Percentiles rank a stretch among this genome's conserved stretches.
Conservation (phyloP, 768 basidiomycete genomes). For the Neoboletus magnificus region DNA sequence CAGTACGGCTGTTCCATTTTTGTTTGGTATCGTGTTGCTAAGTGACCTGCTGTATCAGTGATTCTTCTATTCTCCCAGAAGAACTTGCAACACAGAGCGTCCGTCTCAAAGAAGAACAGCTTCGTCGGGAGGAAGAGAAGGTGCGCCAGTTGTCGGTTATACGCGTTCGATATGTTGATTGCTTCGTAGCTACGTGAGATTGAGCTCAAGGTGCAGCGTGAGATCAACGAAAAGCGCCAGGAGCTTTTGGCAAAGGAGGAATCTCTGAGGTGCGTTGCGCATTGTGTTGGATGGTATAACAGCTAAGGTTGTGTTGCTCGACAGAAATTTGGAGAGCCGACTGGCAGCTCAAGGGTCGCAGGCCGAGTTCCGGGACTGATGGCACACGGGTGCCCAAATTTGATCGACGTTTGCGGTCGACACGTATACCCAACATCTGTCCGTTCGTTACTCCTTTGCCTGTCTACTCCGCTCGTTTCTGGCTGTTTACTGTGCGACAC, state of each 20-base stretch:
- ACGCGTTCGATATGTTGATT: slow-evolving; percentile 11
- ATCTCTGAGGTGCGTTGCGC: slow-evolving; percentile 66
- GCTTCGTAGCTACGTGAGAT: slow-evolving; percentile 81
- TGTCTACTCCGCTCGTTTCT: slow-evolving; percentile 32
- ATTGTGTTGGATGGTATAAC: neutral
- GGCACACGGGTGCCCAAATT: slow-evolving; percentile 18
- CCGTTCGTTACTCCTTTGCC: slow-evolving; percentile 37
- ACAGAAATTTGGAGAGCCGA: slow-evolving; percentile 84
- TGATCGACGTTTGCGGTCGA: slow-evolving; percentile 26
- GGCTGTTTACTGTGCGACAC: slow-evolving; percentile 33
- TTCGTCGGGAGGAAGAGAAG: slow-evolving; percentile 96
- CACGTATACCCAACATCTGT: slow-evolving; percentile 34
- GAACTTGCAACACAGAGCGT: slow-evolving; percentile 96
- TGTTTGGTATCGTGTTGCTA: slow-evolving; percentile 17
- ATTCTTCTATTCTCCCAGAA: slow-evolving; percentile 90
- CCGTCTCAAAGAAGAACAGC: slow-evolving; percentile 97
- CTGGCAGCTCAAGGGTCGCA: slow-evolving; percentile 87
- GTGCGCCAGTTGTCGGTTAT: slow-evolving; percentile 32
- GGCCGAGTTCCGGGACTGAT: slow-evolving; percentile 71
- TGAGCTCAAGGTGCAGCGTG: slow-evolving; percentile 95
- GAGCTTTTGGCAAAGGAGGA: slow-evolving; percentile 96
- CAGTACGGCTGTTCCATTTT: slow-evolving; percentile 42
- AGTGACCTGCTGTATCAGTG: slow-evolving; percentile 41
- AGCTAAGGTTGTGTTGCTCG: neutral
- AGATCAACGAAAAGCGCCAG: slow-evolving; percentile 97